Conservation (phyloP, 768 basidiomycete species). For the Sporobolomyces phaffii region DNA sequence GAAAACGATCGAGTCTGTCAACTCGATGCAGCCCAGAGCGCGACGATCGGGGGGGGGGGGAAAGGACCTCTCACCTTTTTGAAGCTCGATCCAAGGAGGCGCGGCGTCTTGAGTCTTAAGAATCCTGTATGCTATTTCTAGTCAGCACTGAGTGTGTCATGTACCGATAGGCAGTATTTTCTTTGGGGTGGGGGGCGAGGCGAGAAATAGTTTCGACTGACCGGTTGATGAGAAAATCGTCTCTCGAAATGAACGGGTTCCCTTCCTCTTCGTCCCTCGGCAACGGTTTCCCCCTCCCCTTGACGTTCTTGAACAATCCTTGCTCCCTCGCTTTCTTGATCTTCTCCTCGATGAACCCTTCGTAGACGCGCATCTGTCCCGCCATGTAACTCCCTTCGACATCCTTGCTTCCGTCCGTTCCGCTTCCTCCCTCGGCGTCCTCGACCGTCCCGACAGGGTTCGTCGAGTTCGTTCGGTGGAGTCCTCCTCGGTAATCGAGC, state of each 20-base stretch:
- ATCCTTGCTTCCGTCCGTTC: neutral
- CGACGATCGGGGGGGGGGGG: neutral
- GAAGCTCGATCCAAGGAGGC: constrained; percentile 80
- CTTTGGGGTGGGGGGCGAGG: too few relatives aligned
- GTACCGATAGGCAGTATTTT: too few relatives aligned
- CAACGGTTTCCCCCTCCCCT: constrained; percentile 61
- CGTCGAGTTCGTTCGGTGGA: neutral
- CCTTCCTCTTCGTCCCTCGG: constrained; percentile 50
- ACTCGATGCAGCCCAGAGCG: too few relatives aligned
- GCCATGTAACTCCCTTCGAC: neutral
- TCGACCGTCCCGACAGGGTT: neutral
- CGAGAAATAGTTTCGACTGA: neutral
- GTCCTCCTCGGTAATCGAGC: constrained; percentile 18
- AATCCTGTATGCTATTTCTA: too few relatives aligned
- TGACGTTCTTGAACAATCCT: constrained; percentile 66
- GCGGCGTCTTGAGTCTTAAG: constrained; percentile 73
- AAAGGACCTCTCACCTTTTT: too few relatives aligned
- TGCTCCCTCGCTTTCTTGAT: constrained; percentile 59
- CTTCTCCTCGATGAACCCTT: constrained; percentile 26
- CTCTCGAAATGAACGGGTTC: constrained; percentile 65
- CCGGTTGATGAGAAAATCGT: constrained; percentile 79
- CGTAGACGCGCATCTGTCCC: constrained; percentile 10
- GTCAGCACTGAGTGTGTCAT: too few relatives aligned
- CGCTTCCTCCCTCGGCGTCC: neutral
- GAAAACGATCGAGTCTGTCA: too few relatives aligned